Evolutionary conservation across 139 green algal species (phyloP), one percentile per base, ranked within the genome.

Genomic region (Mesotaenium endlicherianum): DNA sequence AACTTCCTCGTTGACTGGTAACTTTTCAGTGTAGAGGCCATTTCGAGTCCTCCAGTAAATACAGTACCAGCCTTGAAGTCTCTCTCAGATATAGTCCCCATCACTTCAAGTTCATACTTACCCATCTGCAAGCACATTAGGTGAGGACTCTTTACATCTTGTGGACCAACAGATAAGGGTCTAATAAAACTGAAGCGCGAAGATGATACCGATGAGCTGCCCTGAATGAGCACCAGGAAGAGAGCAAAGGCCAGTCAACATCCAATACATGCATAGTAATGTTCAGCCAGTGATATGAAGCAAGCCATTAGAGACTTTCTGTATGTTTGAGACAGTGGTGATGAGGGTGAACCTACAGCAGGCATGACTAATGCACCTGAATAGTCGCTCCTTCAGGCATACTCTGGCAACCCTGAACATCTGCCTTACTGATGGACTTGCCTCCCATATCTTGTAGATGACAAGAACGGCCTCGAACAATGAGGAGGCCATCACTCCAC

Each of bases 401-500:
- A 55, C 57, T 0, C 71, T 71, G 3, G 71, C 42, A 77, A 6
- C 41, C 69, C n/a, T 40, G 36, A n/a, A 77, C 40, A 34, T 34
- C 20, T 0, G 41, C 71, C 16, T 57, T 70, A 0, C 38, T 17
- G 34, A 80, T 17, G 55, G 0, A 14, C 71, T 80, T 80, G 50
- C 39, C 71, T 53, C 38, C 38, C 50, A 80, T 47, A 30, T 69
- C 57, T 34, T 58, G 50, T 39, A 80, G 31, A 6, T 17, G 38
- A 3, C 38, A 38, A 17, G 71, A 53, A 39, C 39, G 50, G 20
- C 38, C 71, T n/a, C 43, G 26, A 16, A 80, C 40, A n/a, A 31
- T 80, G 17, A 80, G 71, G 16, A 80, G 71, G 38, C 71, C 71
- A 26, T 80, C 71, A 17, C 38, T 59, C 71, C 71, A 80, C 55